Percentiles rank a stretch among this genome's conserved stretches.
Conservation (phyloP, 768 basidiomycete genomes). For the Hygrocybe punicea region DNA sequence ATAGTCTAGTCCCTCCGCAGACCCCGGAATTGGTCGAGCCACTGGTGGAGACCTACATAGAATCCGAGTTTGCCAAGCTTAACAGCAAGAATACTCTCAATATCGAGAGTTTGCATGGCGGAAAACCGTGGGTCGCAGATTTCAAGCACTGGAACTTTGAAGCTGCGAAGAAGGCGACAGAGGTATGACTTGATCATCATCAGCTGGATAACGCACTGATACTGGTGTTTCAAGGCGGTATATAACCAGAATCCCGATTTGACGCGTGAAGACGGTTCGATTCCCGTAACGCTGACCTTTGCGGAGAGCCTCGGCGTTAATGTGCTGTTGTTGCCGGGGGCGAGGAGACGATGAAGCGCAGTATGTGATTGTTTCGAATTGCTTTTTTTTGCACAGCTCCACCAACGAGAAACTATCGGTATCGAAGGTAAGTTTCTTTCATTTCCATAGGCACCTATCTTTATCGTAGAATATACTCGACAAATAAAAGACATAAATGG, state of each 20-base stretch:
- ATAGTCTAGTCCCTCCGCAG: conserved; percentile 80
- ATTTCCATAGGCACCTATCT: too few species aligned
- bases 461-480: too few species aligned
- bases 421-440: conserved; percentile 71
- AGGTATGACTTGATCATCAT: conserved; percentile 40
- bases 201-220: neutral
- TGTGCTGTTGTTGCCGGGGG: conserved; percentile 88
- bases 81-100: conserved; percentile 78
- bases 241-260: conserved; percentile 76
- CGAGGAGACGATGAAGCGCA: conserved; percentile 93
- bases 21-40: conserved; percentile 71
- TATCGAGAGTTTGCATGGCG: conserved; percentile 72
- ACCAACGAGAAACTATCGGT: conserved; percentile 92
- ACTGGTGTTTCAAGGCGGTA: conserved; percentile 38
- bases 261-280: conserved; percentile 91
- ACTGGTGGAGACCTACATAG: conserved; percentile 65
- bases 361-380: conserved; percentile 42
- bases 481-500: too few species aligned
- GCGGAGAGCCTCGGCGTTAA: conserved; percentile 85
- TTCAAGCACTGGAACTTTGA: conserved; percentile 89
- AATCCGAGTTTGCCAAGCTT: conserved; percentile 80
- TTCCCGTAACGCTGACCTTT: conserved; percentile 91
- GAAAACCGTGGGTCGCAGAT: conserved; percentile 87
- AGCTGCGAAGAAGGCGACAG: conserved; percentile 83
- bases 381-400: conserved; percentile 46